Base-by-base conservation (phyloP, 202 grass and related monocot species). In the Elaeis oleifera region DNA sequence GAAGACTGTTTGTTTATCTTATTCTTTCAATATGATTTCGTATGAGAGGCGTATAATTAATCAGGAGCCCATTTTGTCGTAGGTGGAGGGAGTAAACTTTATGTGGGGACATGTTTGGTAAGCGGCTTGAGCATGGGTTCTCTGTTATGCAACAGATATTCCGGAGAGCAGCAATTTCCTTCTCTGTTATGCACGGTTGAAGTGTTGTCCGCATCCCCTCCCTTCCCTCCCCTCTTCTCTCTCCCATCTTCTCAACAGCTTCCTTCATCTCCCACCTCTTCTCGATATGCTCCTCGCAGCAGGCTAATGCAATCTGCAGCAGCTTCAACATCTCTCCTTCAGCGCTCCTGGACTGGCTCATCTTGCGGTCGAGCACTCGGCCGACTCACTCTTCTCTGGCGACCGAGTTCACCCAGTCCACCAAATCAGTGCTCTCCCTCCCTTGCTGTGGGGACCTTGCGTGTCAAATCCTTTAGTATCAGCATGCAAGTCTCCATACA, bases 401-500 rank as follows among this genome's bases (percentile, higher is more conserved):
- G 1, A 68, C 82, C 1, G 84, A 84, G 0, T 13, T 18, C 1
- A 86, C 65, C 20, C 54, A 59, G 7, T 27, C 58, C 26, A 50
- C 32, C 24, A 84, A 61, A 49, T 97, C 88, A 1, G 53, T 59
- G 24, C 53, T 55, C 68, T 5, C 71, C 5, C 55, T 36, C 5
- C 51, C 50, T 18, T 55, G 52, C 2, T 49, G 3, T 0, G 16
- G 71, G 68, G 25, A 65, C 61, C 68, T 57, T 56, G 1, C 77
- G 79, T 0, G 84, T 82, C 51, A 92, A 24, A 21, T 89, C 67
- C 78, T 97, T 85, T 19, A 92, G 79, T 59, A 97, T 86, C 63
- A 92, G 81, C 4, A 91, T 53, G 88, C 92, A 5, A 92, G 75
- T 72, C 84, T 88, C 88, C 88, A 97, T 17, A 92, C 84, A 52